Percentiles rank a stretch among this genome's conserved stretches.
These are phyloP conservation scores for Neurospora sp. DNA, from an alignment of 495 filamentous ascomycete genomes.

Conservation along the genomic window DNA sequence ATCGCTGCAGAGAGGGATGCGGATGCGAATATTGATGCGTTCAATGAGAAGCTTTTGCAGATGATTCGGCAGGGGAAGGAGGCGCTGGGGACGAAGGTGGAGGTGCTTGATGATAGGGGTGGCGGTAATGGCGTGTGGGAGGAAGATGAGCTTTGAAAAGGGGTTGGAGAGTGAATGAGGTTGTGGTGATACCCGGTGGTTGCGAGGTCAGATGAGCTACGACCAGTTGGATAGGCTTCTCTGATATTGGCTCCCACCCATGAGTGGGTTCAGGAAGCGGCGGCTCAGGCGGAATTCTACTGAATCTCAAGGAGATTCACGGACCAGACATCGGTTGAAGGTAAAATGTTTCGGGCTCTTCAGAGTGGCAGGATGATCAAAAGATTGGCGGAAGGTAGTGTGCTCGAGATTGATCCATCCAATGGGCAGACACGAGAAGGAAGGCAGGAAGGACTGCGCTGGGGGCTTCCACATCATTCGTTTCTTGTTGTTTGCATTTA, in stretches of 20 bases:
- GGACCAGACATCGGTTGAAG: background rate
- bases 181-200: background rate
- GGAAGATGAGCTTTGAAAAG: conserved; percentile 20
- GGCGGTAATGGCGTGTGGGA: conserved; percentile 22
- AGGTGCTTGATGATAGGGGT: conserved; percentile 53
- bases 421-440: background rate
- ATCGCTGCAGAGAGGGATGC: conserved; percentile 64
- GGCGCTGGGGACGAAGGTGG: conserved; percentile 70
- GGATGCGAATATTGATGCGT: conserved; percentile 63
- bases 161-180: background rate
- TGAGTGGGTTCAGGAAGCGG: background rate
- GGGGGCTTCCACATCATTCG: background rate
- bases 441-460: background rate
- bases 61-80: conserved; percentile 87
- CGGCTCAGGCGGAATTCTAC: background rate
- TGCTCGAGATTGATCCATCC: background rate
- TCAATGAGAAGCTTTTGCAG: conserved; percentile 66
- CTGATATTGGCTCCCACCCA: background rate
- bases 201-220: background rate
- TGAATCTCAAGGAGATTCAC: background rate
- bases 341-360: background rate
- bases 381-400: background rate
- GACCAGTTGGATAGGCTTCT: background rate
- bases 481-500: background rate
- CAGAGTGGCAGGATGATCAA: background rate